Evolutionary conservation across 2,329 filamentous ascomycete genomes (phyloP).

Genomic region (Fusarium poae): DNA sequence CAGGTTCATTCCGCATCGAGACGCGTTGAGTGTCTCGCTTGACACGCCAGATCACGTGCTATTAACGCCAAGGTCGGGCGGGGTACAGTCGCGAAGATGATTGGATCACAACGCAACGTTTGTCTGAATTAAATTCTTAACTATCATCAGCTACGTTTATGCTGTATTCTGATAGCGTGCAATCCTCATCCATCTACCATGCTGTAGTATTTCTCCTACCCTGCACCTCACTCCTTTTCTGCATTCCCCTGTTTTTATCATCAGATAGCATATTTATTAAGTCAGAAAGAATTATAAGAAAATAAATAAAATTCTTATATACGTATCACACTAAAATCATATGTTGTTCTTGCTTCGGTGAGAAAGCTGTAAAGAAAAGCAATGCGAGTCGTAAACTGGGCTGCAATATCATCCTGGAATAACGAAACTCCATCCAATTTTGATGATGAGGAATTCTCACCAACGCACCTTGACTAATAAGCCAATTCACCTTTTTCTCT

Average conservation of each 20-base stretch:
- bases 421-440: not conserved
- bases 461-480: fast-evolving
- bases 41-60: conserved; percentile 23
- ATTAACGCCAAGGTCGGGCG: fast-evolving
- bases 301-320: no score
- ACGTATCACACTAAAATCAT: no score
- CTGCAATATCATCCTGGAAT: no score
- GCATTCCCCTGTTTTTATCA: not conserved
- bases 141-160: fast-evolving
- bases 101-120: not conserved
- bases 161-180: fast-evolving
- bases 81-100: not conserved
- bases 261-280: not conserved
- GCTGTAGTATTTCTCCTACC: not conserved
- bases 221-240: not conserved
- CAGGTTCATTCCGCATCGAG: not conserved
- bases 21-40: conserved; percentile 1
- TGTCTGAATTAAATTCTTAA: not conserved
- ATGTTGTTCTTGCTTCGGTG: no score
- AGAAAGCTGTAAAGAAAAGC: no score
- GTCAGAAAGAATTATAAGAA: not conserved
- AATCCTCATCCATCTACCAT: not conserved
- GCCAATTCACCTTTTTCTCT: not conserved
- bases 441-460: fast-evolving
- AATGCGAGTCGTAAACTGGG: no score